Evolutionary conservation across 2,329 filamentous ascomycete genomes (phyloP).

Genomic region (Colletotrichum brevisporum): DNA sequence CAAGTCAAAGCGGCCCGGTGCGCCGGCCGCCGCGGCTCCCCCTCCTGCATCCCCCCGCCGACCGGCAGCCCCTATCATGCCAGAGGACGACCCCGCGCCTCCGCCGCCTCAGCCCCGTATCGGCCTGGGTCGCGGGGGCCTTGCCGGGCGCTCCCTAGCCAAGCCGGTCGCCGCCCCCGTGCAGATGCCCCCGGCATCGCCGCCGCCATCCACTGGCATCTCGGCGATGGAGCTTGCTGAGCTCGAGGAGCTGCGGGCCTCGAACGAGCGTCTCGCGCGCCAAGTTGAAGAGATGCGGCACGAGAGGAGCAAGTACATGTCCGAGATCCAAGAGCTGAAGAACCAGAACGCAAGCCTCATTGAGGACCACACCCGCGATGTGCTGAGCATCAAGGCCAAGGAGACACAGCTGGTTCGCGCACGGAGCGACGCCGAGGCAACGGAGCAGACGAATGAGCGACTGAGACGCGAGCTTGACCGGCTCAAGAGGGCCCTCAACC

Average conservation of each 20-base stretch:
- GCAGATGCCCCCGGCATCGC: conserved; percentile 65
- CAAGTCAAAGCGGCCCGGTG: conserved; percentile 70
- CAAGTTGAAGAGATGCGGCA: conserved; percentile 85
- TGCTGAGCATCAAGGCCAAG: conserved; percentile 97
- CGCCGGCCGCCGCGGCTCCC: conserved; percentile 37
- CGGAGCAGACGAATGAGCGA: conserved; percentile 87
- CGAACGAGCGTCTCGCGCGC: conserved; percentile 83
- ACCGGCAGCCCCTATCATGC: conserved; percentile 62
- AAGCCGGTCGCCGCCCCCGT: conserved; percentile 75
- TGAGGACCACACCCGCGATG: conserved; percentile 95
- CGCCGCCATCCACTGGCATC: conserved; percentile 75
- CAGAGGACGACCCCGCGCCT: conserved; percentile 70
- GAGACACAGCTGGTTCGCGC: conserved; percentile 96
- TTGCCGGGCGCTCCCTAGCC: conserved; percentile 87
- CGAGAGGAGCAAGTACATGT: conserved; percentile 84
- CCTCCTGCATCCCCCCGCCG: conserved; percentile 62
- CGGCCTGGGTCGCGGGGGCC: conserved; percentile 81
- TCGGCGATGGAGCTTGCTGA: conserved; percentile 90
- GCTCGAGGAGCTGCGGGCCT: conserved; percentile 86
- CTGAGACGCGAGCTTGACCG: conserved; percentile 91
- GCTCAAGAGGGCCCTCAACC: conserved; percentile 86
- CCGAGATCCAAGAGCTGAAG: conserved; percentile 93
- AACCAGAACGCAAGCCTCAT: conserved; percentile 97
- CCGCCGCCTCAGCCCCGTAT: conserved; percentile 74
- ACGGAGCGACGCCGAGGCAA: conserved; percentile 88